These are phyloP conservation scores for Thamnidium elegans DNA, from an alignment of 192 early-diverging fungal genomes.

Conservation along the genomic window DNA sequence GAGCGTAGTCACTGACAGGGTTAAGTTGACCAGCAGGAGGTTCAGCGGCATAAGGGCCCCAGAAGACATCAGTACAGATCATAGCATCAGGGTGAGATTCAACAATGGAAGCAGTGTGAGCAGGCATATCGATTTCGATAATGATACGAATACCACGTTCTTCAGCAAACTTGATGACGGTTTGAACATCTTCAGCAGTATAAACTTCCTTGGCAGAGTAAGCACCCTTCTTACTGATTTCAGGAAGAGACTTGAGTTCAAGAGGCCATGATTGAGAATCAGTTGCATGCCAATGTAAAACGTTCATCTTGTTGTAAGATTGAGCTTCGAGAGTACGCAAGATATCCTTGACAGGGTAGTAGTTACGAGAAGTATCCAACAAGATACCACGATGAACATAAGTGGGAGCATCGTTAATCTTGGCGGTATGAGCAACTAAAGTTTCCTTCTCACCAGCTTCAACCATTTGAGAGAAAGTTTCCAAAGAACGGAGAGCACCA, in stretches of 20 bases:
- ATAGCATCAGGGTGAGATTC: constrained; percentile 52
- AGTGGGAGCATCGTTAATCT: constrained; percentile 63
- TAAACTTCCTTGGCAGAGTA: constrained; percentile 67
- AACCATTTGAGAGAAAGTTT: constrained; percentile 70
- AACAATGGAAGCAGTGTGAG: constrained; percentile 56
- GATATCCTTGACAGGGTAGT: constrained; percentile 54
- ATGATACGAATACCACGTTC: constrained; percentile 80
- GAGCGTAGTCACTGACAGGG: constrained; percentile 57
- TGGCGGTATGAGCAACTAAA: constrained; percentile 50
- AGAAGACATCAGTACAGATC: constrained; percentile 59
- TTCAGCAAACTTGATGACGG: constrained; percentile 64
- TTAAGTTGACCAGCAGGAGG: constrained; percentile 84
- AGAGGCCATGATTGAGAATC: constrained; percentile 75
- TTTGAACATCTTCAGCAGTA: constrained; percentile 61
- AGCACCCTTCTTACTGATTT: constrained; percentile 59
- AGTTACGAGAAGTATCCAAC: constrained; percentile 70
- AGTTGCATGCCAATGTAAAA: constrained; percentile 74
- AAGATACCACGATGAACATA: constrained; percentile 67
- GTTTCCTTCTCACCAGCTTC: constrained; percentile 34
- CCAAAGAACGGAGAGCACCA: constrained; percentile 70
- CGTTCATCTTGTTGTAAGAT: constrained; percentile 73
- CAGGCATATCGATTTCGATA: constrained; percentile 85
- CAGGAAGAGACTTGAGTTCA: constrained; percentile 57
- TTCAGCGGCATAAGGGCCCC: constrained; percentile 63
- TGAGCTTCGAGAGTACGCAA: constrained; percentile 65